These are phyloP conservation scores for Orychophragmus violaceus DNA, from an alignment of 345 rosid genomes.

Conservation along the genomic window DNA sequence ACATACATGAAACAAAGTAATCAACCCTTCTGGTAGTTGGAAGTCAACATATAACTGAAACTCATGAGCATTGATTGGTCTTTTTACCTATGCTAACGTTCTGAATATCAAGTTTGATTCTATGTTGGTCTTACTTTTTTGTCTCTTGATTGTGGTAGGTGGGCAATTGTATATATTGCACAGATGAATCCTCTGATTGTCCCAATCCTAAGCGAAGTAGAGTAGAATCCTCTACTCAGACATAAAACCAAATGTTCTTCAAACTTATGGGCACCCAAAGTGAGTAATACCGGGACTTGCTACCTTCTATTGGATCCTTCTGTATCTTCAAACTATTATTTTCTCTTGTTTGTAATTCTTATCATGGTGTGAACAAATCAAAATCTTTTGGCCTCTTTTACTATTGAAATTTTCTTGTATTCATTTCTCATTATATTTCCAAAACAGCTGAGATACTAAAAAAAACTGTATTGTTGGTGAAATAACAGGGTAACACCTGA, in stretches of 20 bases:
- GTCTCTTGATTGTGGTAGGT: slow-evolving; percentile 44
- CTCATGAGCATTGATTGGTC: slow-evolving; percentile 1
- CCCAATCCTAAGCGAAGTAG: slow-evolving; percentile 76
- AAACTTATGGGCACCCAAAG: background rate
- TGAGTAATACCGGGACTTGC: background rate
- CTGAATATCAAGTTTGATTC: background rate
- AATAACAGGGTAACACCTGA: slow-evolving; percentile 19
- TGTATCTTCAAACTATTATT: slow-evolving; percentile 28
- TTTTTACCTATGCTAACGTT: background rate
- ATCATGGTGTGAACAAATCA: slow-evolving; percentile 11
- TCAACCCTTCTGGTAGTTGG: background rate
- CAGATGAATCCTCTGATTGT: slow-evolving; percentile 98
- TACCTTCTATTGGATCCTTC: slow-evolving; percentile 12
- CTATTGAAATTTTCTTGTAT: slow-evolving; percentile 8
- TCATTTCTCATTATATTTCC: slow-evolving; percentile 16
- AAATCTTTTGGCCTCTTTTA: slow-evolving; percentile 10
- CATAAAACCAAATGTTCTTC: slow-evolving; percentile 12
- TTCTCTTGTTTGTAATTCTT: slow-evolving; percentile 32
- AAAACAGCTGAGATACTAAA: slow-evolving; percentile 15
- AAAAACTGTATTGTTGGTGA: slow-evolving; percentile 28
- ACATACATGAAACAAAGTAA: background rate
- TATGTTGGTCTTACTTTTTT: background rate
- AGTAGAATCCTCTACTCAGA: slow-evolving; percentile 41
- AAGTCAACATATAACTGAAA: background rate
- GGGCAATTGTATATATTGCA: slow-evolving; percentile 97